phyloP scores from a whole-genome alignment of 306 rosid species.

The Bauhinia variegata region DNA sequence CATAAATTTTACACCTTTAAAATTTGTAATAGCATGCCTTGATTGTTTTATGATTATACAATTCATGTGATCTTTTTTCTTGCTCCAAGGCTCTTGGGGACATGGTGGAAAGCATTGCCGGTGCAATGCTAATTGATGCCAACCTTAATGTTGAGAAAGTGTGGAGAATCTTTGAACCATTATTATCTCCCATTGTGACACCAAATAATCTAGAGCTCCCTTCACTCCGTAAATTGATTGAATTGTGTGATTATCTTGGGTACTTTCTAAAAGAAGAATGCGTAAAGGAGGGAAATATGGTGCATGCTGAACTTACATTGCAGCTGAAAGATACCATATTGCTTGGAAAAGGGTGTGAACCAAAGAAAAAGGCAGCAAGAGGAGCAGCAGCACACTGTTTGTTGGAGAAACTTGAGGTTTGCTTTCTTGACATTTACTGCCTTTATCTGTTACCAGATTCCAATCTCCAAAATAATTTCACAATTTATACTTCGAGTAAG shows the following conservation, averaged over 20 bases:
- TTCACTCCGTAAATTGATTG: constrained; percentile 54
- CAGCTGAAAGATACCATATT: constrained; percentile 58
- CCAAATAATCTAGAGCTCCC: constrained; percentile 70
- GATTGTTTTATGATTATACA: constrained; percentile 2
- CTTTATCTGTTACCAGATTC: too few relatives aligned
- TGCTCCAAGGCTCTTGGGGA: constrained; percentile 70
- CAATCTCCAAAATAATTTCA: too few relatives aligned
- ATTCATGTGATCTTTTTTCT: neutral
- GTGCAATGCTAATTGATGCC: constrained; percentile 66
- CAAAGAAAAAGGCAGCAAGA: constrained; percentile 50
- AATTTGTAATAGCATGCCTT: neutral
- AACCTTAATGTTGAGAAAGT: constrained; percentile 61
- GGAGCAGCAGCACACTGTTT: constrained; percentile 61
- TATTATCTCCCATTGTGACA: constrained; percentile 70
- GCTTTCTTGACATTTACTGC: neutral
- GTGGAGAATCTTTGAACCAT: constrained; percentile 65
- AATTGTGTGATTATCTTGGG: constrained; percentile 64
- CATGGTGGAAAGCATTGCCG: constrained; percentile 74
- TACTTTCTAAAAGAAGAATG: constrained; percentile 54
- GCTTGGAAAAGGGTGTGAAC: constrained; percentile 50
- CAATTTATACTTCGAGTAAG: too few relatives aligned
- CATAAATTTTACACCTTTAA: too few relatives aligned
- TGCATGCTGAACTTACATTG: constrained; percentile 54
- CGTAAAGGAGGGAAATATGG: constrained; percentile 45
- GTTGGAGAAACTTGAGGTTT: constrained; percentile 64